Conservation (phyloP, 192 early-diverging fungal species). For the Coemansia sp. region DNA sequence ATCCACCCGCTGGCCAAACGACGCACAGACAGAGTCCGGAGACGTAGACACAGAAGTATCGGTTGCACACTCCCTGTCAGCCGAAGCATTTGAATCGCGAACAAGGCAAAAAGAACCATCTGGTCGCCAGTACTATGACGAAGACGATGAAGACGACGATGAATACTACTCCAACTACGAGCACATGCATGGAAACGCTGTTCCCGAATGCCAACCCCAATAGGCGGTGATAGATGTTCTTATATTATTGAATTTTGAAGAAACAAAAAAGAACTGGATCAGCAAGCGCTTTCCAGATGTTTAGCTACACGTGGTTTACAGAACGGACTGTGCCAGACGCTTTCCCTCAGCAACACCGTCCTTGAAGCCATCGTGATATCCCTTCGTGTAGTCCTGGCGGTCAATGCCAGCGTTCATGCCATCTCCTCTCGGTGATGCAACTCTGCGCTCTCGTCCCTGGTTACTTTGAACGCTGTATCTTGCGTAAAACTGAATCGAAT, state of each 20-base stretch:
- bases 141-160: conserved; percentile 4
- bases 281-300: neutral
- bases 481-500: conserved; percentile 47
- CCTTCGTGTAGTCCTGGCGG: conserved; percentile 14
- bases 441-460: too few relatives aligned
- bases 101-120: conserved; percentile 1
- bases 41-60: conserved; percentile 4
- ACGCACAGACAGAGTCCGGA: neutral
- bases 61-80: conserved; percentile 15
- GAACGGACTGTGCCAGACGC: neutral
- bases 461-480: conserved; percentile 15
- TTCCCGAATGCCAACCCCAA: conserved; percentile 22
- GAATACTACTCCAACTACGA: neutral
- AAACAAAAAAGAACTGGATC: neutral
- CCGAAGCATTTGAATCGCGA: conserved; percentile 13
- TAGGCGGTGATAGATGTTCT: conserved; percentile 1
- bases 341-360: conserved; percentile 21
- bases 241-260: too few relatives aligned
- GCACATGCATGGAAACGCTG: conserved; percentile 4
- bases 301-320: neutral
- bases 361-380: conserved; percentile 42
- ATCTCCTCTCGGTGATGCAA: too few relatives aligned
- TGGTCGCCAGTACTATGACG: conserved; percentile 8
- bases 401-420: too few relatives aligned
- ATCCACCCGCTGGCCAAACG: conserved; percentile 11